A percentile compares a stretch with the other conserved stretches of the same genome.
phyloP scores from a whole-genome alignment of 768 basidiomycete species.

The Hericium coralloides region DNA sequence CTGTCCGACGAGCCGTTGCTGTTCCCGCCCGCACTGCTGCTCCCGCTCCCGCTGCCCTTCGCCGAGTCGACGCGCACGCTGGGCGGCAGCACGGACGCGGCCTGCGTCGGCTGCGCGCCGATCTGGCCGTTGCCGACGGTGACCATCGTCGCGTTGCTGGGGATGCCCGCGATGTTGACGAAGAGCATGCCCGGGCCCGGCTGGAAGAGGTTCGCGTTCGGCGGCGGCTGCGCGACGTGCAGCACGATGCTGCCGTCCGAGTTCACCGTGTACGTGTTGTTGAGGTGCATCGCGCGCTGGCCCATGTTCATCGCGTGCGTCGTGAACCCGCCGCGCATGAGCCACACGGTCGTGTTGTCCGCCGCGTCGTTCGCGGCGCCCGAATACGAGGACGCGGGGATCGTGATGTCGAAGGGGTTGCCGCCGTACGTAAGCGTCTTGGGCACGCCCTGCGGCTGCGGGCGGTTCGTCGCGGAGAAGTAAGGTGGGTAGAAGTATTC shows the following conservation, averaged over 20 bases:
- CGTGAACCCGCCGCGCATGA: constrained; percentile 80
- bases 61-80: constrained; percentile 34
- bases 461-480: constrained; percentile 62
- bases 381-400: constrained; percentile 58
- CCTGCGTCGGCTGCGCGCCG: constrained; percentile 52
- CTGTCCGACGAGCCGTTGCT: constrained; percentile 8
- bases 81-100: constrained; percentile 37
- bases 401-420: constrained; percentile 60
- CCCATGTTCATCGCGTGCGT: constrained; percentile 89
- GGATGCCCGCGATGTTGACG: constrained; percentile 78
- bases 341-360: constrained; percentile 62
- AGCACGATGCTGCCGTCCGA: constrained; percentile 67
- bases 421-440: constrained; percentile 81
- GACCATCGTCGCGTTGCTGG: constrained; percentile 68
- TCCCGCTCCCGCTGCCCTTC: constrained; percentile 29
- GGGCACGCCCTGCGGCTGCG: constrained; percentile 62
- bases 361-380: constrained; percentile 64
- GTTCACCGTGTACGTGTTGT: constrained; percentile 79
- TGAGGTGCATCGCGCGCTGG: constrained; percentile 72
- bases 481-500: constrained; percentile 92
- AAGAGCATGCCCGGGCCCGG: constrained; percentile 84
- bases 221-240: constrained; percentile 75
- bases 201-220: constrained; percentile 78
- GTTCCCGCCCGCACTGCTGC: constrained; percentile 16
- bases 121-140: constrained; percentile 75